A percentile compares a stretch with the other conserved stretches of the same genome.
Evolutionary conservation across 495 filamentous ascomycete species (phyloP).

Genomic region (Usnea hakonensis): DNA sequence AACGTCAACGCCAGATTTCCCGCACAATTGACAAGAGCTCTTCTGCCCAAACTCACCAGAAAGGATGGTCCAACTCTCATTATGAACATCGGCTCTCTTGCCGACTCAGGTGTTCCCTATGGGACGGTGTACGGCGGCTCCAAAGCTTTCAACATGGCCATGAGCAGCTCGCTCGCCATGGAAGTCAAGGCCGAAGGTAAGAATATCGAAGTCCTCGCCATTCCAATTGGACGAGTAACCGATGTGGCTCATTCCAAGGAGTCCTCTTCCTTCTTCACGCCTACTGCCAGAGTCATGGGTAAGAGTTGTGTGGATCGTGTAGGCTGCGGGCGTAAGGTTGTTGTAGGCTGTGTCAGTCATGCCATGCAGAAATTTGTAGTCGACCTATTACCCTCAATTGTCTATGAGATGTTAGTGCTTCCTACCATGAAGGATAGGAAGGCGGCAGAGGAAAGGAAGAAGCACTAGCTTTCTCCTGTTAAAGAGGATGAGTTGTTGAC

Average conservation of each 20-base stretch:
- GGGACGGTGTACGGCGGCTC: slow-evolving; percentile 41
- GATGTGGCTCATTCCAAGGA: not conserved
- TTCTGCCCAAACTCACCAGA: slow-evolving; percentile 30
- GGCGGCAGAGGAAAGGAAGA: not conserved
- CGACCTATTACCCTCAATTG: not conserved
- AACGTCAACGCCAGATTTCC: slow-evolving; percentile 37
- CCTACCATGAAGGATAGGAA: slow-evolving; percentile 4
- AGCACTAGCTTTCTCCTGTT: too few relatives aligned
- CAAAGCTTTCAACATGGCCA: slow-evolving; percentile 40
- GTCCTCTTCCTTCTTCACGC: not conserved
- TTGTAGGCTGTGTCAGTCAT: slow-evolving; percentile 9
- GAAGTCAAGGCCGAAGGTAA: slow-evolving; percentile 11
- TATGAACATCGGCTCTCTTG: slow-evolving; percentile 37
- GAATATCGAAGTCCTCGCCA: slow-evolving; percentile 1
- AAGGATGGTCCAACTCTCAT: slow-evolving; percentile 31
- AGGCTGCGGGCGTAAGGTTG: slow-evolving; percentile 5
- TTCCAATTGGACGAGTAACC: slow-evolving; percentile 9
- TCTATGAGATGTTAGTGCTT: not conserved
- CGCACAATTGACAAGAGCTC: slow-evolving; percentile 35
- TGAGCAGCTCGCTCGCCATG: slow-evolving; percentile 30
- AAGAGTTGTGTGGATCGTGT: slow-evolving; percentile 5
- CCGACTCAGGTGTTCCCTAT: slow-evolving; percentile 25
- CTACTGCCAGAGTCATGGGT: slow-evolving; percentile 5
- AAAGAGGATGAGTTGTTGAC: too few relatives aligned
- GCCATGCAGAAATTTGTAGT: slow-evolving; percentile 6